These are phyloP conservation scores for Roridomyces roridus DNA, from an alignment of 768 basidiomycete species.

Conservation along the genomic window DNA sequence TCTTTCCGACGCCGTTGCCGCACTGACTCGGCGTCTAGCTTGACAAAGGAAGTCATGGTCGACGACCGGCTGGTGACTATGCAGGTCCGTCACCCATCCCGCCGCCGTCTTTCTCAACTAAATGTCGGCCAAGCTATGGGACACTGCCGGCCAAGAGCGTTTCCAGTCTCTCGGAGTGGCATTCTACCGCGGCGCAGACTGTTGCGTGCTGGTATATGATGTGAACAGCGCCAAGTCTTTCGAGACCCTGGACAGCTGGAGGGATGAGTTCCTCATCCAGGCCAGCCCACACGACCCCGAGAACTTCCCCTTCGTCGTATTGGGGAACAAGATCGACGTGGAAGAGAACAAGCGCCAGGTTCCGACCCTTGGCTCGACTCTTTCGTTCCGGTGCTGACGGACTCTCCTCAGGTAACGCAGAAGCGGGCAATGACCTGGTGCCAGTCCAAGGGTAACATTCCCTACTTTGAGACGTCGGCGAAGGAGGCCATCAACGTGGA, in stretches of 20 bases:
- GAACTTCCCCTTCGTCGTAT: conserved; percentile 98
- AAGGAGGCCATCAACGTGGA: conserved; percentile 99
- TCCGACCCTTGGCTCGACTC: conserved; percentile 21
- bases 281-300: conserved; percentile 99
- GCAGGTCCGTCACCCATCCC: conserved; percentile 69
- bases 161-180: conserved; percentile 99
- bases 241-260: conserved; percentile 98
- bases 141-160: conserved; percentile 98
- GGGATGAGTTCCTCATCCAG: conserved; percentile 99
- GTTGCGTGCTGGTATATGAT: conserved; percentile 98
- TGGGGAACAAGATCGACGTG: conserved; percentile 99
- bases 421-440: conserved; percentile 99
- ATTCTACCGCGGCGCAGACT: conserved; percentile 98
- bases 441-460: conserved; percentile 98
- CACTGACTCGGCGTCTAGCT: conserved; percentile 50
- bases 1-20: conserved; percentile 16
- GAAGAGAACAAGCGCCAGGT: conserved; percentile 99
- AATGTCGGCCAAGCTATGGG: conserved; percentile 78
- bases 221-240: conserved; percentile 99
- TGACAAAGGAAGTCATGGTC: conserved; percentile 99
- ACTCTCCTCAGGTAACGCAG: conserved; percentile 81
- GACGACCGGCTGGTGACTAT: conserved; percentile 98
- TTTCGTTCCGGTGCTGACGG: conserved; percentile 12
- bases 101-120: background rate
- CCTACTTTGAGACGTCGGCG: conserved; percentile 99